Conservation (phyloP, 1,284 basidiomycete species). For the Bjerkandera adusta region DNA sequence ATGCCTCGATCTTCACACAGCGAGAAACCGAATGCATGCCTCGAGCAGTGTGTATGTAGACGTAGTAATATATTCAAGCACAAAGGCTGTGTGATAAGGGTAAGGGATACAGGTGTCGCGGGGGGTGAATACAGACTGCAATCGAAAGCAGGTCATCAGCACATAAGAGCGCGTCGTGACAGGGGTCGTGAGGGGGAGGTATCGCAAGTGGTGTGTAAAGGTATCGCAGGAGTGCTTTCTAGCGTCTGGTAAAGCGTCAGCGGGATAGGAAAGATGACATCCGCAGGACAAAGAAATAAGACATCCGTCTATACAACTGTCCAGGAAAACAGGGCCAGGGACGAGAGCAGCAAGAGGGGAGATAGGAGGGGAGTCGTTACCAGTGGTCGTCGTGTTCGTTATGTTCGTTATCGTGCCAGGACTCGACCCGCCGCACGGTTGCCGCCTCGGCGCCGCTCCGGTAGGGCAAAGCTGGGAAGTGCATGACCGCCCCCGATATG, state of each 20-base stretch:
- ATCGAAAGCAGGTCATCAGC: not conserved
- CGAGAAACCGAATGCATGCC: too few relatives aligned
- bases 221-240: not conserved
- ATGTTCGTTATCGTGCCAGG: not conserved
- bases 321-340: not conserved
- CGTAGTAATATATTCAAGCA: too few relatives aligned
- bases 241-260: not conserved
- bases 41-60: too few relatives aligned
- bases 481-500: constrained; percentile 31
- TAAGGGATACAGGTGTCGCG: too few relatives aligned
- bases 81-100: too few relatives aligned
- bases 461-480: constrained; percentile 31
- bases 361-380: not conserved
- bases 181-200: constrained; percentile 2
- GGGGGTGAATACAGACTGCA: too few relatives aligned
- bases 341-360: not conserved
- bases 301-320: constrained; percentile 2
- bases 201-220: constrained; percentile 1
- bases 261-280: not conserved
- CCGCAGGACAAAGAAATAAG: not conserved
- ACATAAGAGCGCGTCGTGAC: too few relatives aligned
- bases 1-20: too few relatives aligned
- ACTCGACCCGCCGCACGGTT: constrained; percentile 1
- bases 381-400: not conserved
- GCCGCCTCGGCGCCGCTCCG: constrained; percentile 10